Conservation (phyloP, 257 asterid species). For the Lantana camara region DNA sequence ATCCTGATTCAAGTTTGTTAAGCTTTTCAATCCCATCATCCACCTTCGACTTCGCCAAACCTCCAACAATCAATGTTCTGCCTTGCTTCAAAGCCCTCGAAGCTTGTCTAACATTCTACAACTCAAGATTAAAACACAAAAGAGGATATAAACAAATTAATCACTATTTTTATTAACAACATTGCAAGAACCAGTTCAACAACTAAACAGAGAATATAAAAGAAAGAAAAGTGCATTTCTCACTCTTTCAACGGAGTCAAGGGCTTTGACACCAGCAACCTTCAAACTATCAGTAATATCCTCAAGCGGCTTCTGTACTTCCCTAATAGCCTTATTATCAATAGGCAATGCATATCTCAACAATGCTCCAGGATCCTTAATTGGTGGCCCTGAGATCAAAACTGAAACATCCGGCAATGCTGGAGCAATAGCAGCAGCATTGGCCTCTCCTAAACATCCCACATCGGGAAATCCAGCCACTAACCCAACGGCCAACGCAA, state of each 20-base stretch:
- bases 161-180: not conserved
- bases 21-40: constrained; percentile 83
- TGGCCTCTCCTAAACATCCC: constrained; percentile 45
- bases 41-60: constrained; percentile 79
- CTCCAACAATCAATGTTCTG: constrained; percentile 69
- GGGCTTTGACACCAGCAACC: constrained; percentile 77
- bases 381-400: constrained; percentile 94
- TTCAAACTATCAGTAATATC: constrained; percentile 94
- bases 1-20: constrained; percentile 77
- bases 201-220: not conserved
- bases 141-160: no score
- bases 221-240: constrained; percentile 29
- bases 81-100: constrained; percentile 83
- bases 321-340: constrained; percentile 90
- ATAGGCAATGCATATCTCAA: constrained; percentile 94
- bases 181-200: constrained; percentile 1
- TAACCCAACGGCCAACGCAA: constrained; percentile 69
- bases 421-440: constrained; percentile 57
- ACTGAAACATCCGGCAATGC: constrained; percentile 86
- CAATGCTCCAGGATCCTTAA: constrained; percentile 92
- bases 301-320: constrained; percentile 97
- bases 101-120: constrained; percentile 88
- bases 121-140: constrained; percentile 19
- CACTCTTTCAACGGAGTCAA: constrained; percentile 93
- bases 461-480: constrained; percentile 59